A percentile compares a stretch with the other conserved stretches of the same genome.
These are phyloP conservation scores for Fusarium sp. DNA, from an alignment of 2,329 filamentous ascomycete genomes.

Conservation along the genomic window DNA sequence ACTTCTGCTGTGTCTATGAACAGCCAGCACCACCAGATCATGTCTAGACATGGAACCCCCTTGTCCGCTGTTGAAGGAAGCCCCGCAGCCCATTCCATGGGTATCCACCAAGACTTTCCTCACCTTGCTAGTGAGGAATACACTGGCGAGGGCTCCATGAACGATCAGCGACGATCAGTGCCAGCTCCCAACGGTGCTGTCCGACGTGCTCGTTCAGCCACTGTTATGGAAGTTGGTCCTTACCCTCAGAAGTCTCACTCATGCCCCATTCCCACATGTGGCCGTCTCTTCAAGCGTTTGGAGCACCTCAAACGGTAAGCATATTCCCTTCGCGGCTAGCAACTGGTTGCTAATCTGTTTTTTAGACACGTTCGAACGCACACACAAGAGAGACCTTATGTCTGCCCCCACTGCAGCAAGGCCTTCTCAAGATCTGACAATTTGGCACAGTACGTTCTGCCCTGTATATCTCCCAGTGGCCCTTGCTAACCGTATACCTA, in stretches of 20 bases:
- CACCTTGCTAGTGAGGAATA: slow-evolving; percentile 73
- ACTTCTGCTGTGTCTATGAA: slow-evolving; percentile 73
- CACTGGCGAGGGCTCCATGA: slow-evolving; percentile 60
- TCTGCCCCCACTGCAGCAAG: slow-evolving; percentile 98
- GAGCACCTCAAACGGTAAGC: slow-evolving; percentile 98
- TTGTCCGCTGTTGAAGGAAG: slow-evolving; percentile 86
- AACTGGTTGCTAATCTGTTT: slow-evolving; percentile 26
- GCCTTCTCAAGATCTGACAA: slow-evolving; percentile 99
- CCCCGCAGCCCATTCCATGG: slow-evolving; percentile 77
- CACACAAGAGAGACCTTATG: slow-evolving; percentile 98
- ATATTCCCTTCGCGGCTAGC: slow-evolving; percentile 50
- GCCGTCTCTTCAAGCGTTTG: slow-evolving; percentile 96
- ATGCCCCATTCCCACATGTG: slow-evolving; percentile 98
- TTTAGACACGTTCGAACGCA: slow-evolving; percentile 97
- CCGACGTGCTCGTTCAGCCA: slow-evolving; percentile 91
- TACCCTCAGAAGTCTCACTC: slow-evolving; percentile 99
- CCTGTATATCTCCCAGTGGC: slow-evolving; percentile 41
- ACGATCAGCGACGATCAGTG: slow-evolving; percentile 73
- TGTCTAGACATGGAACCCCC: slow-evolving; percentile 93
- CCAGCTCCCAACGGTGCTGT: slow-evolving; percentile 80
- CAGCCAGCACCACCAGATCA: slow-evolving; percentile 79
- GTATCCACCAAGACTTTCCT: slow-evolving; percentile 78
- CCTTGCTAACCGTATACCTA: slow-evolving; percentile 54
- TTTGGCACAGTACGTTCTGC: slow-evolving; percentile 85
- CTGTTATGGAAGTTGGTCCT: slow-evolving; percentile 94